These are phyloP conservation scores for Phoma sp. DNA, from an alignment of 2,329 filamentous ascomycete genomes.

Conservation along the genomic window DNA sequence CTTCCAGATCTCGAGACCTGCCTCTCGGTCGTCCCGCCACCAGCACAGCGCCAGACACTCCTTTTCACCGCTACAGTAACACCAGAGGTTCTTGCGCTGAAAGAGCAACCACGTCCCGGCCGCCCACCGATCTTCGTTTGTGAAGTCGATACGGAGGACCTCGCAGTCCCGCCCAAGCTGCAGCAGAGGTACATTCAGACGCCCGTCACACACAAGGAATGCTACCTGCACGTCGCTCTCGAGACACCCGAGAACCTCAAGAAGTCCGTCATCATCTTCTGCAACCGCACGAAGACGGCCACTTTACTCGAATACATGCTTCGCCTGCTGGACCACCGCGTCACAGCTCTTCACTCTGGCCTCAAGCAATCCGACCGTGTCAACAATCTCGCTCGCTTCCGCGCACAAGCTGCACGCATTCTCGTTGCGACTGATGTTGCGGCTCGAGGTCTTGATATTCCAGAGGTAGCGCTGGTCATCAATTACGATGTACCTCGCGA, in stretches of 20 bases:
- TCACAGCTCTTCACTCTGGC: constrained; percentile 88
- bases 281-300: constrained; percentile 88
- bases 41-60: constrained; percentile 83
- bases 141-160: constrained; percentile 75
- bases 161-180: constrained; percentile 81
- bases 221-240: constrained; percentile 90
- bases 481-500: constrained; percentile 98
- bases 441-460: constrained; percentile 92
- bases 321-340: constrained; percentile 83
- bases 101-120: constrained; percentile 75
- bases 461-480: constrained; percentile 85
- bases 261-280: constrained; percentile 89
- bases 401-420: constrained; percentile 84
- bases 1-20: constrained; percentile 92
- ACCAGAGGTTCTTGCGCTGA: constrained; percentile 85
- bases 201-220: constrained; percentile 90
- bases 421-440: constrained; percentile 96
- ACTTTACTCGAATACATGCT: constrained; percentile 89
- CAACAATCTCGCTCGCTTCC: constrained; percentile 88
- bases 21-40: constrained; percentile 78
- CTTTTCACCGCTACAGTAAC: constrained; percentile 97
- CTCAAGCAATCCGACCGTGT: constrained; percentile 85
- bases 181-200: constrained; percentile 86
- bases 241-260: constrained; percentile 72
- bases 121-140: constrained; percentile 85